Conservation (phyloP, 495 filamentous ascomycete genomes). For the Lasiosphaeria miniovina region DNA sequence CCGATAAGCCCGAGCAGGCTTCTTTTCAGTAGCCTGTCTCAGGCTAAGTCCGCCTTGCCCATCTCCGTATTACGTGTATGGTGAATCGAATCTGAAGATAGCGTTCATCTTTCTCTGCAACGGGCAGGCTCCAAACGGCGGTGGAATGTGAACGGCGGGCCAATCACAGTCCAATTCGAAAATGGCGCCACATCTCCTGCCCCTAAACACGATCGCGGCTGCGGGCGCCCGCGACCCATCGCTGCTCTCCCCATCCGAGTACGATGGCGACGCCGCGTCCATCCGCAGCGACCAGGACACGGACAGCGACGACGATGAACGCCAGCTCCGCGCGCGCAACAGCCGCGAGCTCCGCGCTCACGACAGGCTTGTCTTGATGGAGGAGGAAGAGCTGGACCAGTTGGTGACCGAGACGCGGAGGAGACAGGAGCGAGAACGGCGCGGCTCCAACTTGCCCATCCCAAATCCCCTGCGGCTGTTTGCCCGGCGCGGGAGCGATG, state of each 20-base stretch:
- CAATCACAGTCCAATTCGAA: background rate
- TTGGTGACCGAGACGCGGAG: constrained; percentile 56
- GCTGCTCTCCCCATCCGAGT: constrained; percentile 60
- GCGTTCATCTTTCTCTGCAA: background rate
- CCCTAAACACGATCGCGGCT: constrained; percentile 25
- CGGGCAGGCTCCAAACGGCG: background rate
- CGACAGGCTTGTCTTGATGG: constrained; percentile 74
- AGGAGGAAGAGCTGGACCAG: constrained; percentile 86
- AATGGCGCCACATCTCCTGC: constrained; percentile 22
- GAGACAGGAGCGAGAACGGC: constrained; percentile 50
- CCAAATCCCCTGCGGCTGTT: constrained; percentile 45
- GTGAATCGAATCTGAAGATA: no score
- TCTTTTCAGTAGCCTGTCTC: no score
- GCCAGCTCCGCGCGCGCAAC: constrained; percentile 59
- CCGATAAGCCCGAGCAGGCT: background rate
- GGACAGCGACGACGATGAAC: constrained; percentile 72
- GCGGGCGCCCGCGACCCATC: constrained; percentile 30
- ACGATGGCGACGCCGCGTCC: constrained; percentile 67
- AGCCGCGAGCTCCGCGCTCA: constrained; percentile 67
- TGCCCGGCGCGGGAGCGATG: constrained; percentile 32
- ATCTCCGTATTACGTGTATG: background rate
- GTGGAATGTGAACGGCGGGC: background rate
- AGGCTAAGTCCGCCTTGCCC: no score
- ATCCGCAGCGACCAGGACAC: constrained; percentile 70
- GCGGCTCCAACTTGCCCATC: constrained; percentile 43